Evolutionary conservation across 2,329 filamentous ascomycete genomes (phyloP).

Genomic region (Ophiostoma sp.): DNA sequence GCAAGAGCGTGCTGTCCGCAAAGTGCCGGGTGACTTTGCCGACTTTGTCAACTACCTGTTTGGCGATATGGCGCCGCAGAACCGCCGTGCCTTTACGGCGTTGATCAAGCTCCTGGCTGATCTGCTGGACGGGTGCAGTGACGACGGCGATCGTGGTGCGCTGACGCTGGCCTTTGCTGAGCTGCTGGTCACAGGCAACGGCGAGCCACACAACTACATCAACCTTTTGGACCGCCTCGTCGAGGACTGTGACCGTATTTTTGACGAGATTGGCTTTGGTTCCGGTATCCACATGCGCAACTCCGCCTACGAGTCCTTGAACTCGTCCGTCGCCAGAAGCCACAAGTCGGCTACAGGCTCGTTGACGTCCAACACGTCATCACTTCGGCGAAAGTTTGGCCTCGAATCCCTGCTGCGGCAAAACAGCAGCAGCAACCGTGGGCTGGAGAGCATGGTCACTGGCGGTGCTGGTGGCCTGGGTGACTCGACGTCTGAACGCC

Average conservation of each 20-base stretch:
- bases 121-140: constrained; percentile 83
- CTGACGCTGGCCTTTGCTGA: constrained; percentile 88
- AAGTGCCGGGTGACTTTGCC: constrained; percentile 69
- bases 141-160: constrained; percentile 86
- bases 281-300: constrained; percentile 50
- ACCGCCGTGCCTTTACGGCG: constrained; percentile 74
- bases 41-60: constrained; percentile 67
- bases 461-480: constrained; percentile 38
- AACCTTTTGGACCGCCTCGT: constrained; percentile 86
- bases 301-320: constrained; percentile 60
- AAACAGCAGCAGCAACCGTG: constrained; percentile 64
- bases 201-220: constrained; percentile 75
- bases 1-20: constrained; percentile 65
- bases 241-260: constrained; percentile 86
- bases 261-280: constrained; percentile 59
- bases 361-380: constrained; percentile 81
- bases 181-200: constrained; percentile 68
- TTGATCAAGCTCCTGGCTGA: constrained; percentile 85
- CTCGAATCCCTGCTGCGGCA: constrained; percentile 74
- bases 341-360: constrained; percentile 66
- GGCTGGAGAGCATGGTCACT: constrained; percentile 13
- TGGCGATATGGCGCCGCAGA: constrained; percentile 67
- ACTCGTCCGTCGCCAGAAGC: constrained; percentile 55
- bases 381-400: constrained; percentile 79
- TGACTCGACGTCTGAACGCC: constrained; percentile 54